Conservation (phyloP, 441 rosid species). For the Erysimum pusillum region DNA sequence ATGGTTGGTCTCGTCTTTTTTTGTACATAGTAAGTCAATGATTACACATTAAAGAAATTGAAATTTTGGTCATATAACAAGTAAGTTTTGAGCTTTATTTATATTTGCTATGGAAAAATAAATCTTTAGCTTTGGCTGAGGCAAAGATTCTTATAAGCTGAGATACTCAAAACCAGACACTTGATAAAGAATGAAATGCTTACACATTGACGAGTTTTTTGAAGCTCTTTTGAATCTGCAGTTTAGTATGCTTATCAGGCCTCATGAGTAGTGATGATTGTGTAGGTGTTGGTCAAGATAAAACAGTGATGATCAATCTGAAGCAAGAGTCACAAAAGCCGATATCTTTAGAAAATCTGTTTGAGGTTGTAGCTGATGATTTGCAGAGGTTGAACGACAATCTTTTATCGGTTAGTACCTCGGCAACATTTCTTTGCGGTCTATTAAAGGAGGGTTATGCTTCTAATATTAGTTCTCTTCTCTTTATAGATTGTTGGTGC, state of each 20-base stretch:
- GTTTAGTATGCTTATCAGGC: neutral
- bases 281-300: conserved; percentile 58
- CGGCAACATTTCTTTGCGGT: neutral
- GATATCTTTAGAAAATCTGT: conserved; percentile 65
- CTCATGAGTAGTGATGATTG: conserved; percentile 26
- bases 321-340: conserved; percentile 59
- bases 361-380: conserved; percentile 85
- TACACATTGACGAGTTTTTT: no score
- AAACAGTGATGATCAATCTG: conserved; percentile 56
- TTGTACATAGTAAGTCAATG: conserved; percentile 1
- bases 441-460: neutral
- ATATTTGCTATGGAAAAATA: conserved; percentile 5
- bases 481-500: conserved; percentile 87
- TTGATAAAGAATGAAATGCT: neutral
- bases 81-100: neutral
- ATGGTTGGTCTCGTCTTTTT: conserved; percentile 16
- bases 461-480: conserved; percentile 42
- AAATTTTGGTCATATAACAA: neutral
- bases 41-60: neutral
- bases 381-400: conserved; percentile 78
- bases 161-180: conserved; percentile 2
- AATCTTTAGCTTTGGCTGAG: conserved; percentile 1
- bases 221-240: no score
- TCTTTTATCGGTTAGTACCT: conserved; percentile 79
- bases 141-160: neutral